A percentile compares a stretch with the other conserved stretches of the same genome.
Conservation (phyloP, 495 filamentous ascomycete species). For the Xeromyces bisporus region DNA sequence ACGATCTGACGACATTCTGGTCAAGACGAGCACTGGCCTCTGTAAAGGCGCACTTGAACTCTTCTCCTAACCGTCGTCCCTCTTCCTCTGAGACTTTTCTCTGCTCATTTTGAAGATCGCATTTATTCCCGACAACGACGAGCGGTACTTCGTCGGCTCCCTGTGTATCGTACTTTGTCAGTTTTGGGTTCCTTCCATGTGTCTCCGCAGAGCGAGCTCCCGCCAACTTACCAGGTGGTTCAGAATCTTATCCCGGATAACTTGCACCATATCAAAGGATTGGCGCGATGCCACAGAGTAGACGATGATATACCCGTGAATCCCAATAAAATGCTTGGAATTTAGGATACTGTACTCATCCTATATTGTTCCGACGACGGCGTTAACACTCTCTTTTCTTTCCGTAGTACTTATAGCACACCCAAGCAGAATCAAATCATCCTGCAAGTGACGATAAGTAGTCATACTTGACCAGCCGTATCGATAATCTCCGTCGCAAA, state of each 20-base stretch:
- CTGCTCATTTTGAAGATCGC: conserved; percentile 80
- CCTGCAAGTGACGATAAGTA: no score
- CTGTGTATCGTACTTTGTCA: conserved; percentile 32
- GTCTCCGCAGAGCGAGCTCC: no score
- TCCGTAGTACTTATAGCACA: no score
- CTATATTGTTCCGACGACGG: no score
- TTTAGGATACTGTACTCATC: conserved; percentile 98
- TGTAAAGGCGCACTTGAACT: conserved; percentile 84
- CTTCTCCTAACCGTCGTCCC: conserved; percentile 60
- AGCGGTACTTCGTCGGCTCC: conserved; percentile 85
- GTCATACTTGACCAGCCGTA: conserved; percentile 85
- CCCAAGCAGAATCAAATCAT: no score
- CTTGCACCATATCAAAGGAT: conserved; percentile 90
- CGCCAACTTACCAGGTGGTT: conserved; percentile 80
- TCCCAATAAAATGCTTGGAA: conserved; percentile 97
- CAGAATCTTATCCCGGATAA: conserved; percentile 92
- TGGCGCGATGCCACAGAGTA: conserved; percentile 87
- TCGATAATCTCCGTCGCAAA: conserved; percentile 96
- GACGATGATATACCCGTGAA: conserved; percentile 97
- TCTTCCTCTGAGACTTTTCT: conserved; percentile 78
- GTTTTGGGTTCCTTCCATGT: neutral
- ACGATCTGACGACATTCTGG: conserved; percentile 82
- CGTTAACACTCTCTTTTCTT: no score
- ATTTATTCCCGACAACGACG: conserved; percentile 93
- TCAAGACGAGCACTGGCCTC: conserved; percentile 89